These are phyloP conservation scores for Umbellularia californica DNA, from an alignment of 164 flowering plant genomes.

Conservation along the genomic window DNA sequence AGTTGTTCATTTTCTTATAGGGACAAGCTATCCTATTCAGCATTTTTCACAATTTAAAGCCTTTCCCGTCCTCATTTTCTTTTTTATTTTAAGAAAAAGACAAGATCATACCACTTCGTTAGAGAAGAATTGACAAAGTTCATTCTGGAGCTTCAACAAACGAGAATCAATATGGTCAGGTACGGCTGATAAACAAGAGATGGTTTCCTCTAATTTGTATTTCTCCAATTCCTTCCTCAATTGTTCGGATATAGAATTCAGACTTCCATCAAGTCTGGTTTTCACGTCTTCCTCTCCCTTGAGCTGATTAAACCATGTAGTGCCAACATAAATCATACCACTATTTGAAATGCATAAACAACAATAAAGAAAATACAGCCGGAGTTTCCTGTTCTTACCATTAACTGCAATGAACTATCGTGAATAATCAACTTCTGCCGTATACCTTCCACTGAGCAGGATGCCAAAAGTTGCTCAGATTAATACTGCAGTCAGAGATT, in stretches of 20 bases:
- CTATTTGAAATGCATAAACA: background rate
- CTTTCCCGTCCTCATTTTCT: no score
- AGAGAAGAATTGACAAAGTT: slow-evolving; percentile 33
- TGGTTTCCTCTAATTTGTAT: slow-evolving; percentile 42
- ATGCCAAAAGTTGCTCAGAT: slow-evolving; percentile 10
- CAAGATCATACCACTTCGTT: slow-evolving; percentile 39
- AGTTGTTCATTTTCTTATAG: background rate
- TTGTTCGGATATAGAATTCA: slow-evolving; percentile 54
- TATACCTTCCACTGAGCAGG: slow-evolving; percentile 59
- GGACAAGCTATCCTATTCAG: background rate
- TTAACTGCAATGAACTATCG: slow-evolving; percentile 54
- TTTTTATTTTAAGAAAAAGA: no score
- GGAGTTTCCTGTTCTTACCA: slow-evolving; percentile 43
- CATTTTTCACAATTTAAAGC: background rate
- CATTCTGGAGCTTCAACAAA: slow-evolving; percentile 38
- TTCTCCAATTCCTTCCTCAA: slow-evolving; percentile 31
- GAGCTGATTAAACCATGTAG: slow-evolving; percentile 33
- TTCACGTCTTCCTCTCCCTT: slow-evolving; percentile 73
- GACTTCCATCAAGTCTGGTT: slow-evolving; percentile 43
- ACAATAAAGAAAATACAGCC: slow-evolving; percentile 3
- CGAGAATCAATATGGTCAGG: slow-evolving; percentile 46
- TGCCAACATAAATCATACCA: slow-evolving; percentile 13
- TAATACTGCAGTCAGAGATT: background rate
- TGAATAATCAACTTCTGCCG: slow-evolving; percentile 55
- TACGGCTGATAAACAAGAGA: slow-evolving; percentile 34